Conservation (phyloP, 805 yeast species). For the Cyberlindnera galapagoensis region DNA sequence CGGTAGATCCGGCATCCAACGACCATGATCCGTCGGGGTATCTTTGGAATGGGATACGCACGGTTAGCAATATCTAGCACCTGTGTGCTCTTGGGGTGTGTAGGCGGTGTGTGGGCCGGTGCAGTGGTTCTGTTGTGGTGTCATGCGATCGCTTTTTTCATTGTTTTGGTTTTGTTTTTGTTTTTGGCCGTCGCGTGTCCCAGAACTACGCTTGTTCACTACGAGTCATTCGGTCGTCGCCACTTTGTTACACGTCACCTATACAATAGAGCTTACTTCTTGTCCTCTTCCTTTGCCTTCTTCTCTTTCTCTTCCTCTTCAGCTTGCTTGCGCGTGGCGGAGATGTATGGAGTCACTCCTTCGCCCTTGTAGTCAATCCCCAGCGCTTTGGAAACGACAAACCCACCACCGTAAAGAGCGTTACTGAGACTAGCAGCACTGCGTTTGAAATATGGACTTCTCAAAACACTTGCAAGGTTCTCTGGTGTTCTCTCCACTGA, state of each 20-base stretch:
- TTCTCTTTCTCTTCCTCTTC: slow-evolving; percentile 9
- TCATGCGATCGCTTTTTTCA: not conserved
- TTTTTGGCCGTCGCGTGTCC: not conserved
- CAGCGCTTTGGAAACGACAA: slow-evolving; percentile 40
- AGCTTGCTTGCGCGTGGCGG: slow-evolving; percentile 31
- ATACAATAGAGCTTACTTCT: no score
- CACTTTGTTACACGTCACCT: no score
- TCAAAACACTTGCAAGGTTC: slow-evolving; percentile 36
- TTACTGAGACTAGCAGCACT: slow-evolving; percentile 35
- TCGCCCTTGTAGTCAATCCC: slow-evolving; percentile 48
- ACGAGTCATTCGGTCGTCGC: not conserved
- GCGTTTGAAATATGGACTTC: slow-evolving; percentile 43
- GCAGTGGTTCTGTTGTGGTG: no score
- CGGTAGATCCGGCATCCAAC: no score
- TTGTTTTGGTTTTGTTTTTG: slow-evolving; percentile 10
- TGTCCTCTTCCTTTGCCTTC: slow-evolving; percentile 1
- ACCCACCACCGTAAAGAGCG: slow-evolving; percentile 44
- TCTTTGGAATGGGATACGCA: no score
- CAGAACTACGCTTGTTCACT: slow-evolving; percentile 2
- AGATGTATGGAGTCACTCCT: slow-evolving; percentile 45
- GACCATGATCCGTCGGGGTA: no score
- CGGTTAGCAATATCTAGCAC: no score
- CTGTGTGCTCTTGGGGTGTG: no score
- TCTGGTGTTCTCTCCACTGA: slow-evolving; percentile 31
- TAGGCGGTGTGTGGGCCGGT: no score